These are phyloP conservation scores for Auricularia sp. DNA, from an alignment of 768 basidiomycete genomes.

Conservation along the genomic window DNA sequence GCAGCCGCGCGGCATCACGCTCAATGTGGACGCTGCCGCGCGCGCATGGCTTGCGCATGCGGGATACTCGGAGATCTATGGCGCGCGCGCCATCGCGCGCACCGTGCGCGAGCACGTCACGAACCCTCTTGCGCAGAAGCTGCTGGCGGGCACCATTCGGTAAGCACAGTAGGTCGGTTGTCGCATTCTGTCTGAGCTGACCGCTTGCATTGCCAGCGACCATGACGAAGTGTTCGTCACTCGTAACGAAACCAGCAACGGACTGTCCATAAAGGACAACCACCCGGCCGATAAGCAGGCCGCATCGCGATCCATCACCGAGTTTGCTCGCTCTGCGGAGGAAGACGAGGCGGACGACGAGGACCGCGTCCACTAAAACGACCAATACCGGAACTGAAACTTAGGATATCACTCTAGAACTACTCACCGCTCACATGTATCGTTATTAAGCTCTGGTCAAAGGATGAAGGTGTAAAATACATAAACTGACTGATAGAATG, in stretches of 20 bases:
- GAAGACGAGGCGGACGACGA: background rate
- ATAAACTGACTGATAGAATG: background rate
- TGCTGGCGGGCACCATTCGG: constrained; percentile 73
- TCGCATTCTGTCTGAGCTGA: constrained; percentile 7
- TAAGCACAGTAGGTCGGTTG: constrained; percentile 17
- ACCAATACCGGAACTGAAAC: background rate
- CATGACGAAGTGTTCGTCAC: constrained; percentile 57
- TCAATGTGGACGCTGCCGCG: constrained; percentile 59
- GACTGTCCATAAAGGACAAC: constrained; percentile 51
- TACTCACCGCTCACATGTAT: background rate
- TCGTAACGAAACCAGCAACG: constrained; percentile 31
- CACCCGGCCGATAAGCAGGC: constrained; percentile 36
- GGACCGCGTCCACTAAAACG: background rate
- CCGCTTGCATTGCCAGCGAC: constrained; percentile 30
- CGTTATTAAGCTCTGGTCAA: background rate
- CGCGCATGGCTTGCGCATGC: constrained; percentile 59
- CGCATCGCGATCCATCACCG: background rate
- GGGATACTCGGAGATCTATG: constrained; percentile 80
- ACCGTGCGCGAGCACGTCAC: constrained; percentile 74
- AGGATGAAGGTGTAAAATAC: background rate
- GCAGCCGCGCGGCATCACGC: constrained; percentile 50
- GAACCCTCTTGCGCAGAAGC: constrained; percentile 71
- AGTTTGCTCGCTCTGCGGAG: background rate
- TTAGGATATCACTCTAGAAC: background rate
- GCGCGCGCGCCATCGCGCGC: constrained; percentile 81